phyloP scores from a whole-genome alignment of 2,329 filamentous ascomycete species.

The Colletotrichum truncatum region DNA sequence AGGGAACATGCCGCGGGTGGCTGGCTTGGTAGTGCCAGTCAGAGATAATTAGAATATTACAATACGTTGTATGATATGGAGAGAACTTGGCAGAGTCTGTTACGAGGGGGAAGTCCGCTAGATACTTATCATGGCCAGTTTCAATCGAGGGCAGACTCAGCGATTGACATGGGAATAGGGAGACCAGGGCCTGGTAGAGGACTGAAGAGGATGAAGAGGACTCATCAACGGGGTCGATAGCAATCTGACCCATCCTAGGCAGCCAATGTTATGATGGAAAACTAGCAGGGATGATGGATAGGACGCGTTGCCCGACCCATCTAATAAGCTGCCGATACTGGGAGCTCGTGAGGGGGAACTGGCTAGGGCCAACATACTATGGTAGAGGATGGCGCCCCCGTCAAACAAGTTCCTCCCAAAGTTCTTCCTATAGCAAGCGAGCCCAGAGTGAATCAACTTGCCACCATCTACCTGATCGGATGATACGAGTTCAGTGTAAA shows the following conservation, averaged over 20 bases:
- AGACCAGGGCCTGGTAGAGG: too few relatives aligned
- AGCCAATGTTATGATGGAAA: not conserved
- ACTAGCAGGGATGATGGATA: not conserved
- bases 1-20: not conserved
- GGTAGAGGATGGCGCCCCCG: not conserved
- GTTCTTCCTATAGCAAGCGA: not conserved
- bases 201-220: too few relatives aligned
- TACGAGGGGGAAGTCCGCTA: too few relatives aligned
- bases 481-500: not conserved
- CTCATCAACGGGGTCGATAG: too few relatives aligned
- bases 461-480: conserved; percentile 6
- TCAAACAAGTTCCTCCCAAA: conserved; percentile 25
- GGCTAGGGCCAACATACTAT: not conserved
- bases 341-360: not conserved
- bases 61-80: too few relatives aligned
- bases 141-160: too few relatives aligned
- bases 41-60: not conserved
- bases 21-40: not conserved
- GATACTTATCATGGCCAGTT: too few relatives aligned
- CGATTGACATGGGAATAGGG: too few relatives aligned
- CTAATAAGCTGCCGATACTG: conserved; percentile 19
- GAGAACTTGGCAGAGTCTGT: too few relatives aligned
- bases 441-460: conserved; percentile 12
- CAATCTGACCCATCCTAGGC: not conserved
- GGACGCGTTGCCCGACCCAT: conserved; percentile 9